Base-by-base conservation (phyloP, 331 rosid genomes). In the Pyrus hybrid region DNA sequence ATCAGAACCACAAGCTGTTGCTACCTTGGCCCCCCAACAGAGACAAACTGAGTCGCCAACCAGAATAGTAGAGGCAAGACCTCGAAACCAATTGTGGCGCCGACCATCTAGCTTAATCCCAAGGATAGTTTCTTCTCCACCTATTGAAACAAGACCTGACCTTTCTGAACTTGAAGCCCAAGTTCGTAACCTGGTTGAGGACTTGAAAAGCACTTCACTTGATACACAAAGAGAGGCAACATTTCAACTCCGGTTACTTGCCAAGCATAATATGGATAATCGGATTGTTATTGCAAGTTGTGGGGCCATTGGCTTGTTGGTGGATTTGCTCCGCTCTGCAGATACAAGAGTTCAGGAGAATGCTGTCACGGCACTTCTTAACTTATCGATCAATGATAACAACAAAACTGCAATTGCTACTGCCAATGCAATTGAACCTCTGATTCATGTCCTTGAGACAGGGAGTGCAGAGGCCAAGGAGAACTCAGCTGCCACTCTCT, bases 401-500 rank as follows among this genome's bases (percentile, higher is more conserved):
- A 87, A 90, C 86, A 95, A 92, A 88, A 73, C 82, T 79, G 87
- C 88, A 49, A 95, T 95, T 80, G 93, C 97, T 65, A 81, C 70
- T 82, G 93, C 93, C 41, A 80, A 93, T 49, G 97, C 97, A 67
- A 95, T 95, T 74, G 97, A 87, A 5, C 97, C 97, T 70, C 76
- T 95, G 35, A 95, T 95, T 82, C 87, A 84, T 49, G 99, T 95
- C 79, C 99, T 95, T 65, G 79, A 83, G 84, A 81, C 83, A 21
- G 99, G 99, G 77, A 95, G 93, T 77, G 86, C 99, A 2, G 97
- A 92, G 85, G 99, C 97, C 67, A 89, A 86, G 85, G 99, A 95
- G 87, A 95, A 95, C 86, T 86, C 99, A 47, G 97, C 99, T 62
- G 99, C 99, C 80, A 95, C 99, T 63, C 96, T 95, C 68, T 95